A percentile compares a stretch with the other conserved stretches of the same genome.
phyloP scores from a whole-genome alignment of 345 rosid genomes.

The Iberis pinnata region DNA sequence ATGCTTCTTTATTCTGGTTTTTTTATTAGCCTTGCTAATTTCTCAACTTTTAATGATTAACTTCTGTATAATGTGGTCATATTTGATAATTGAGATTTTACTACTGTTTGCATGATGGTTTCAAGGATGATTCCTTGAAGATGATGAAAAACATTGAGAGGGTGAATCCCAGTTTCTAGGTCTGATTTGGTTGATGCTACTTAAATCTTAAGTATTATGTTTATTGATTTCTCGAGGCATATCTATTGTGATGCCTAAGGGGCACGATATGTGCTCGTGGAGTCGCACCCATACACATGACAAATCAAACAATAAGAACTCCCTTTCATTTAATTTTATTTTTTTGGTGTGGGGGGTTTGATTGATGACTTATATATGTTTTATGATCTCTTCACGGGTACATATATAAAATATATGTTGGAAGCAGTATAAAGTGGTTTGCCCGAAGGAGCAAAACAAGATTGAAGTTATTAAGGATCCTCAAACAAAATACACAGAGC shows the following conservation, averaged over 20 bases:
- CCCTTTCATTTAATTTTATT: slow-evolving; percentile 45
- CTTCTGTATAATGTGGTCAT: background rate
- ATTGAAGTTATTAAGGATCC: slow-evolving; percentile 60
- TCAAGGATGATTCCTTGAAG: slow-evolving; percentile 77
- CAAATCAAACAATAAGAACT: too few species aligned
- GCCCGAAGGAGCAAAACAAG: slow-evolving; percentile 75
- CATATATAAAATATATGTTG: too few species aligned
- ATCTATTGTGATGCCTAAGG: too few species aligned
- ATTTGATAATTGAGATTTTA: background rate
- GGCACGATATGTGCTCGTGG: too few species aligned
- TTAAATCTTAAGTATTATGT: background rate
- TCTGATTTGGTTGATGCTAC: slow-evolving; percentile 28
- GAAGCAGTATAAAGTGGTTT: slow-evolving; percentile 82
- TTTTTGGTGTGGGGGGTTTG: too few species aligned
- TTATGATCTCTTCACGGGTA: too few species aligned
- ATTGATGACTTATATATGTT: too few species aligned
- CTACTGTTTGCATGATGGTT: slow-evolving; percentile 71
- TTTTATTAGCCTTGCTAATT: background rate
- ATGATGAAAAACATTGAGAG: slow-evolving; percentile 79
- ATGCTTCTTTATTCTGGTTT: slow-evolving; percentile 11
- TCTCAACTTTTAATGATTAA: background rate
- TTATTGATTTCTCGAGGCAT: background rate
- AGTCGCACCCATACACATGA: too few species aligned
- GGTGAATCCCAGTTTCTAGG: slow-evolving; percentile 58
- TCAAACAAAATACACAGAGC: slow-evolving; percentile 53